Evolutionary conservation across 345 rosid species (phyloP).

Genomic region (Jatropha curcas): DNA sequence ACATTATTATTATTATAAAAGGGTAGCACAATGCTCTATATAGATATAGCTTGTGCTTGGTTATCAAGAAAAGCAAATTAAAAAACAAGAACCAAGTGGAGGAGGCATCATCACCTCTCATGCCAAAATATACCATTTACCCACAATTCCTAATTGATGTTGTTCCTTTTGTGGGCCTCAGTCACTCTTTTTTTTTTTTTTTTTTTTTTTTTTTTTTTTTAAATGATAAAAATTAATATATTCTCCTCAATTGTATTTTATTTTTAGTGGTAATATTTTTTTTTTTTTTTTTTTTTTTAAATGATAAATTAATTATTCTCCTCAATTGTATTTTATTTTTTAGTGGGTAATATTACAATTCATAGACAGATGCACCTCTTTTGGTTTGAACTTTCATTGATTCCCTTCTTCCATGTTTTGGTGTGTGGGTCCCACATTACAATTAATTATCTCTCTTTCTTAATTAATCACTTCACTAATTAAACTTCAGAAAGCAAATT

Average conservation of each 20-base stretch:
- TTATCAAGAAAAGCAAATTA: conserved; percentile 20
- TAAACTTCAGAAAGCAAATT: too few relatives aligned
- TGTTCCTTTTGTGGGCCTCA: conserved; percentile 64
- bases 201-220: too few relatives aligned
- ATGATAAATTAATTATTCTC: conserved; percentile 15
- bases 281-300: too few relatives aligned
- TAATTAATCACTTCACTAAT: too few relatives aligned
- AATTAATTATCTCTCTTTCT: background rate
- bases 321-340: conserved; percentile 15
- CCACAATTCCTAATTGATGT: conserved; percentile 55
- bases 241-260: too few relatives aligned
- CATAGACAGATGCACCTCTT: conserved; percentile 9
- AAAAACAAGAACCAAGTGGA: conserved; percentile 15
- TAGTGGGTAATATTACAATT: conserved; percentile 12
- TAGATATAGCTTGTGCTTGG: background rate
- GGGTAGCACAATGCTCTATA: too few relatives aligned
- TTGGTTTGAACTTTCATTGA: conserved; percentile 22
- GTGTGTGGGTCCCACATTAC: conserved; percentile 18
- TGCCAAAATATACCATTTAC: conserved; percentile 29
- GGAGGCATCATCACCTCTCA: conserved; percentile 59
- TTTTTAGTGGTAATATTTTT: too few relatives aligned
- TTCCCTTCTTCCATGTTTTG: conserved; percentile 22
- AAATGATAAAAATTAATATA: too few relatives aligned
- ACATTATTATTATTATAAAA: too few relatives aligned
- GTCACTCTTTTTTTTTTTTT: background rate